Conservation (phyloP, 345 rosid genomes). For the Schrenkiella parvula region DNA sequence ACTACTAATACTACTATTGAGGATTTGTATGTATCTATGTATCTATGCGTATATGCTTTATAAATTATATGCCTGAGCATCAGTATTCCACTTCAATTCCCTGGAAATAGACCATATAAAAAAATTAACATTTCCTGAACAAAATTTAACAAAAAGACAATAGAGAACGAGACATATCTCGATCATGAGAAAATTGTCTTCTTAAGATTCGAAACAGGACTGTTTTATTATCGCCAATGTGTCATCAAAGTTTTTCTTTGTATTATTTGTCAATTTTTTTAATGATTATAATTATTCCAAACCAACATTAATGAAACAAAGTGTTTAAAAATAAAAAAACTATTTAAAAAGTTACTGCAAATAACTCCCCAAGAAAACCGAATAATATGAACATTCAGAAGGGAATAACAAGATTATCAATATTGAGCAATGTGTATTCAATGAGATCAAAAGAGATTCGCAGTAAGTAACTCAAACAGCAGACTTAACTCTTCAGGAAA, state of each 20-base stretch:
- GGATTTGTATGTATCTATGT: conserved; percentile 28
- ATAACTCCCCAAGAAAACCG: background rate
- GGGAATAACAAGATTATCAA: background rate
- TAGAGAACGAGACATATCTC: too few relatives aligned
- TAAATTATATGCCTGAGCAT: conserved; percentile 1
- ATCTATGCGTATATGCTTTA: conserved; percentile 22
- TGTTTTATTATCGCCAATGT: too few relatives aligned
- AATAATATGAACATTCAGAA: background rate
- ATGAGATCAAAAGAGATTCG: background rate
- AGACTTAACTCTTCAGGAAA: background rate
- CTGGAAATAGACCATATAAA: background rate
- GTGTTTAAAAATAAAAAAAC: too few relatives aligned
- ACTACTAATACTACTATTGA: conserved; percentile 7
- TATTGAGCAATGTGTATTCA: background rate
- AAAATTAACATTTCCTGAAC: too few relatives aligned
- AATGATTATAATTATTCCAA: too few relatives aligned
- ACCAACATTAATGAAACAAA: too few relatives aligned
- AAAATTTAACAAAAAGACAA: too few relatives aligned
- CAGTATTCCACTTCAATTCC: conserved; percentile 6
- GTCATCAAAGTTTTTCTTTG: too few relatives aligned
- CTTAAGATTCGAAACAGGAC: too few relatives aligned
- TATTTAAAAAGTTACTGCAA: background rate
- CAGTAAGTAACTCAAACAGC: background rate
- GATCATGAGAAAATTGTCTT: too few relatives aligned
- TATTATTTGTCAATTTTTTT: too few relatives aligned